Conservation (phyloP, 768 basidiomycete species). For the Stropharia rugosoannulata region DNA sequence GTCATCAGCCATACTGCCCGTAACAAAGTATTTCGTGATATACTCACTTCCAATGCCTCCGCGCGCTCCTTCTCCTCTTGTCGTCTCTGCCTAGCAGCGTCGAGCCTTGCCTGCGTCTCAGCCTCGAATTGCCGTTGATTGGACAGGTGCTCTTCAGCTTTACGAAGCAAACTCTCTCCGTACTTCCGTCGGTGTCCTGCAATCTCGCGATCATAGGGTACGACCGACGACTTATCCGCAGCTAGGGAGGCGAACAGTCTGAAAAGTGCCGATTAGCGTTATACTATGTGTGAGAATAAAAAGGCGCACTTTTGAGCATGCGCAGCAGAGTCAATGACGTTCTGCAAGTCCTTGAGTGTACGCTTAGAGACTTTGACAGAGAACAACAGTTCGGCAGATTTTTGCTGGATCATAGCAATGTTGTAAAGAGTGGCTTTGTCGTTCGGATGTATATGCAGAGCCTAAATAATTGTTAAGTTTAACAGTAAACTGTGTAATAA, state of each 20-base stretch:
- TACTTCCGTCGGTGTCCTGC: constrained; percentile 90
- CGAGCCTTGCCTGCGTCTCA: constrained; percentile 70
- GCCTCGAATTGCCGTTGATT: constrained; percentile 71
- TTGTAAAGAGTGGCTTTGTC: constrained; percentile 95
- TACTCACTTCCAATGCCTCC: constrained; percentile 64
- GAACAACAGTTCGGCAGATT: constrained; percentile 88
- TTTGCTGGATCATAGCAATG: constrained; percentile 98
- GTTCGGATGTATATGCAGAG: constrained; percentile 76
- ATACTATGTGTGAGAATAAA: background rate
- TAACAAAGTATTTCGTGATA: background rate
- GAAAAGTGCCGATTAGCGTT: background rate
- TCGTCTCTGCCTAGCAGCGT: constrained; percentile 72
- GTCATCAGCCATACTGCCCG: background rate
- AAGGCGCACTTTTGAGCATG: constrained; percentile 80
- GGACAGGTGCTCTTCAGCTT: constrained; percentile 75
- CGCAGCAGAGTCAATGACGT: constrained; percentile 75
- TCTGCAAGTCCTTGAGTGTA: constrained; percentile 74
- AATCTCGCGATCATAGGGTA: constrained; percentile 85
- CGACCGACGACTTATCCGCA: constrained; percentile 58
- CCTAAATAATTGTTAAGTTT: constrained; percentile 43
- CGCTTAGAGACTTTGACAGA: constrained; percentile 73
- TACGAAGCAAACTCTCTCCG: constrained; percentile 81
- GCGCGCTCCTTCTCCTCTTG: constrained; percentile 75
- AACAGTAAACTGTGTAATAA: background rate
- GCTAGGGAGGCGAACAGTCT: constrained; percentile 88